Base-by-base conservation (phyloP, 2,329 filamentous ascomycete genomes). In the Fusarium paranaense region DNA sequence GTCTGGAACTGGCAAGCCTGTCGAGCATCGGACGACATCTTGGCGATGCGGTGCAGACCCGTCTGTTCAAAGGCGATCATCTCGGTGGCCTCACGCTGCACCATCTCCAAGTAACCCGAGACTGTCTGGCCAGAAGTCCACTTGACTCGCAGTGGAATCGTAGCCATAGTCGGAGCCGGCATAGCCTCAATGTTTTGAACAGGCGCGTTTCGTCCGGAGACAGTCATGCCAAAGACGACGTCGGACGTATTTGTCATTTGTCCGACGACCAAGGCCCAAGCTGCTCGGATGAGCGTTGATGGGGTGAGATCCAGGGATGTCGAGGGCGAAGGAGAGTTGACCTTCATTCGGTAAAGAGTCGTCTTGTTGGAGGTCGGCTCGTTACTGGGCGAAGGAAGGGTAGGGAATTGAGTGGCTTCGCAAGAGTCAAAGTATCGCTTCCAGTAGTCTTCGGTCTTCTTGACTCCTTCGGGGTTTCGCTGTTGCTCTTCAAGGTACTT, bases 251-350 rank as follows among this genome's bases (percentile, higher is more conserved):
- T 87, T 4, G 42, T 91, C 14, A 81, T 81, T 27, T 84, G 80
- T n/a, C 52, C 38, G 14, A 8, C 90, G 2, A 92, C 76, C 62
- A 87, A 85, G 7, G 85, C 84, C 76, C 88, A 85, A 0, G 89
- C 89, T 33, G 87, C 85, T 2, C 70, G 65, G n/a, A 79, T 37
- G 4, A 76, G 5, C 0, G 60, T 77, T 0, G 76, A 64, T 6
- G 61, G 27, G 3, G 64, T 63, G 22, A 35, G 33, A 4, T 56
- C 33, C 7, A 60, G 25, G 7, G 57, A 33, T 3, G 27, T 2
- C 0, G 25, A 32, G 27, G 47, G 42, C 6, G 56, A 20, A 8
- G 25, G n/a, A 16, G 47, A 20, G 22, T 47, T 30, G 22, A 37
- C 8, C 27, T 27, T 22, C 25, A 60, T 60, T 18, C 4, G 37